A percentile compares a stretch with the other conserved stretches of the same genome.
Evolutionary conservation across 129 eudicot species (phyloP).

Genomic region (Chrysanthemum seticuspe): DNA sequence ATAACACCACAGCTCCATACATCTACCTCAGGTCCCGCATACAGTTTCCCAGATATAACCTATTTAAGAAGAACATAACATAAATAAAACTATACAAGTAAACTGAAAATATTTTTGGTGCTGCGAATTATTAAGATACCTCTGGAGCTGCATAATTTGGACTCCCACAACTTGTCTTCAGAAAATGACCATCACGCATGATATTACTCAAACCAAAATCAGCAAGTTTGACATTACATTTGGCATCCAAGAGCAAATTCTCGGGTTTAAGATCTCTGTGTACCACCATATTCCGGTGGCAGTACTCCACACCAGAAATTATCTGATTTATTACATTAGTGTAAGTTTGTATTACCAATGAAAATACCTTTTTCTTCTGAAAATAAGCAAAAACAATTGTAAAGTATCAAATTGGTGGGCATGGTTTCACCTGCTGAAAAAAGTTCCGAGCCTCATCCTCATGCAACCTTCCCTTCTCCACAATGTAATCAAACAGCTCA

Average conservation of each 20-base stretch:
- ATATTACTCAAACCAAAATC: constrained; percentile 97
- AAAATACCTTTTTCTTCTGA: not conserved
- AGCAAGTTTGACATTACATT: constrained; percentile 80
- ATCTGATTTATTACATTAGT: constrained; percentile 47
- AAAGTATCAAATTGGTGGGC: not conserved
- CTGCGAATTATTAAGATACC: constrained; percentile 30
- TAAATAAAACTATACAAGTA: not conserved
- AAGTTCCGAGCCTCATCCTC: constrained; percentile 91
- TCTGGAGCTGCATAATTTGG: constrained; percentile 99
- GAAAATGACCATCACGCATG: constrained; percentile 95
- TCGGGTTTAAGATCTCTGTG: constrained; percentile 97
- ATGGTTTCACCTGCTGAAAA: constrained; percentile 67
- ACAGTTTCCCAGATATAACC: constrained; percentile 93
- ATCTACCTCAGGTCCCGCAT: constrained; percentile 99
- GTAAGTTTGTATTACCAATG: not conserved
- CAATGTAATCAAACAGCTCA: constrained; percentile 81
- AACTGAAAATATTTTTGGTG: too few species aligned
- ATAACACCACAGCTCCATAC: constrained; percentile 99
- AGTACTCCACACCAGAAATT: constrained; percentile 96
- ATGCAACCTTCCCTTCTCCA: constrained; percentile 86
- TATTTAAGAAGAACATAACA: constrained; percentile 12
- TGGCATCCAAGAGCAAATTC: constrained; percentile 80
- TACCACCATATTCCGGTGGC: constrained; percentile 96
- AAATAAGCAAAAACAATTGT: not conserved
- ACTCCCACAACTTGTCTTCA: constrained; percentile 94